A percentile compares a stretch with the other conserved stretches of the same genome.
Conservation (phyloP, 169 alveolate genomes). For the Babesia bigemina region DNA sequence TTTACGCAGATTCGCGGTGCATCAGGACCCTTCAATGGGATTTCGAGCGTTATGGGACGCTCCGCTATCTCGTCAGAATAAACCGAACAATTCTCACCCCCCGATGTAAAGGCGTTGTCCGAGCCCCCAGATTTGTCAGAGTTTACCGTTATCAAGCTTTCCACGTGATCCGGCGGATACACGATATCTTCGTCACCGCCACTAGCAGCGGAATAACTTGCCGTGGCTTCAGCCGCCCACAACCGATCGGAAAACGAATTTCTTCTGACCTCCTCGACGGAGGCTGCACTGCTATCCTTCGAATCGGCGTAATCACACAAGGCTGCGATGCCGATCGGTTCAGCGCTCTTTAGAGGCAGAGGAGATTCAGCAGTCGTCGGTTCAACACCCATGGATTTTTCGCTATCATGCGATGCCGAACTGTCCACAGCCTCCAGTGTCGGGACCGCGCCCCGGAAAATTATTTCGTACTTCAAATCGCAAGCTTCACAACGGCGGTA, state of each 20-base stretch:
- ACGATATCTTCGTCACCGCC: background rate
- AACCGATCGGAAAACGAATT: background rate
- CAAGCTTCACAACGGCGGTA: slow-evolving; percentile 37
- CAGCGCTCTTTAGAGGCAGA: background rate
- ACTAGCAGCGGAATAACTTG: background rate
- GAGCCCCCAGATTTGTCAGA: background rate
- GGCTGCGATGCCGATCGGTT: background rate
- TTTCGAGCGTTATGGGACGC: too few species aligned
- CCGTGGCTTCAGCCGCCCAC: background rate
- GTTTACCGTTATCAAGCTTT: background rate
- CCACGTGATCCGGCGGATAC: background rate
- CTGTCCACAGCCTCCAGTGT: background rate
- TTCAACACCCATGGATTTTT: background rate
- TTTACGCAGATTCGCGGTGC: background rate
- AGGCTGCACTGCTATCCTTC: too few species aligned
- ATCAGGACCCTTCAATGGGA: too few species aligned
- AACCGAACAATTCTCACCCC: background rate
- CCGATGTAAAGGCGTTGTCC: background rate
- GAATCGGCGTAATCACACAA: slow-evolving; percentile 1
- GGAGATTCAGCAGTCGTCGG: background rate
- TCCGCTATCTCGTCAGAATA: too few species aligned
- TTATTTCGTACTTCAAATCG: slow-evolving; percentile 1
- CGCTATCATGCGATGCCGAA: background rate
- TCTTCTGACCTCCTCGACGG: background rate
- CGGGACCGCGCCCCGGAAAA: background rate